phyloP scores from a whole-genome alignment of 2,329 filamentous ascomycete genomes.

The Myriosclerotinia curreyana region DNA sequence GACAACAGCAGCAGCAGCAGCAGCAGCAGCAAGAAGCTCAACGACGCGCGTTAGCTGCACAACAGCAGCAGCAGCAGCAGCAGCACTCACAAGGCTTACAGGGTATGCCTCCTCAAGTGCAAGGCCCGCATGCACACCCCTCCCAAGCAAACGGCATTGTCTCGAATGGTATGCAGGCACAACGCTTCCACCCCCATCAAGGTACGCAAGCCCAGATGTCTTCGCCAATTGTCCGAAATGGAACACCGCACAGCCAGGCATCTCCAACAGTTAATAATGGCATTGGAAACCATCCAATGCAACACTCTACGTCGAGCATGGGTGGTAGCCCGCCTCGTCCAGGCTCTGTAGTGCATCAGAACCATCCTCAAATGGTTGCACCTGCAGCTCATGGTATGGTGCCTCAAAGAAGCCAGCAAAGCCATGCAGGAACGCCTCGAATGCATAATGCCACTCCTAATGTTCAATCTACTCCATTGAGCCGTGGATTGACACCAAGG shows the following conservation, averaged over 20 bases:
- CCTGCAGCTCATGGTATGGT: constrained; percentile 63
- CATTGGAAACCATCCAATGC: constrained; percentile 53
- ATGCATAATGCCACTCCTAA: constrained; percentile 61
- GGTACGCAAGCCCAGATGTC: constrained; percentile 62
- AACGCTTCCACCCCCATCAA: constrained; percentile 44
- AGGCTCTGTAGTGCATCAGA: constrained; percentile 60
- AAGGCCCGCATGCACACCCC: constrained; percentile 47
- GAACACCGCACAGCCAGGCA: constrained; percentile 62
- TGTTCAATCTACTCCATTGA: constrained; percentile 60
- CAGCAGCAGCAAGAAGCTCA: constrained; percentile 35
- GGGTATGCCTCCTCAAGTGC: constrained; percentile 28
- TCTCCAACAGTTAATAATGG: constrained; percentile 58
- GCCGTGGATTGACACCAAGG: constrained; percentile 55
- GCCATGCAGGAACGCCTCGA: constrained; percentile 62
- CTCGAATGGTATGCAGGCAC: constrained; percentile 41
- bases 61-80: constrained; percentile 42
- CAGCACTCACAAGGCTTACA: constrained; percentile 31
- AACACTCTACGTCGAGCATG: constrained; percentile 64
- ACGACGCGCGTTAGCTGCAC: constrained; percentile 41
- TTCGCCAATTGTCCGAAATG: constrained; percentile 64
- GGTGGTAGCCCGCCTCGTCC: constrained; percentile 65
- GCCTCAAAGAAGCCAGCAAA: constrained; percentile 63
- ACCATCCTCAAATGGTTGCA: constrained; percentile 53
- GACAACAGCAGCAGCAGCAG: constrained; percentile 37
- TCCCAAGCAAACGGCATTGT: constrained; percentile 43